Evolutionary conservation across 768 basidiomycete genomes (phyloP).

Genomic region (Hygrophorus pudorinus): DNA sequence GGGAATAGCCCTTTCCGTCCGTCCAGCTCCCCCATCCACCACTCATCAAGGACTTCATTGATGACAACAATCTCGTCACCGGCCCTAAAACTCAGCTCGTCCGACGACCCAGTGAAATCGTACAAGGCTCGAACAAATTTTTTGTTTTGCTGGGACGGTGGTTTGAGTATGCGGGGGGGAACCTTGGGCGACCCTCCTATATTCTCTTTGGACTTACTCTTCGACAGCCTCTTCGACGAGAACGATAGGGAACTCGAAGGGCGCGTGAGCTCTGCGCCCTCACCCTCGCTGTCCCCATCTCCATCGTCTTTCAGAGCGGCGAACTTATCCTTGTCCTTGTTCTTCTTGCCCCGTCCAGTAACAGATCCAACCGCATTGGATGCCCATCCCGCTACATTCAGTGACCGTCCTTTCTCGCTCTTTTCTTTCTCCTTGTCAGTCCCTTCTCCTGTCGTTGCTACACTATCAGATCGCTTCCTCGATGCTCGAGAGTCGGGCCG

Average conservation of each 20-base stretch:
- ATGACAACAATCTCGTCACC: slow-evolving; percentile 72
- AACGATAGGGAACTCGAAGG: slow-evolving; percentile 19
- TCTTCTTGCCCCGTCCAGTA: slow-evolving; percentile 44
- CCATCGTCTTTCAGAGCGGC: slow-evolving; percentile 40
- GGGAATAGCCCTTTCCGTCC: slow-evolving; percentile 79
- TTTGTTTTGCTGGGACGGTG: slow-evolving; percentile 37
- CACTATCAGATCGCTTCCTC: slow-evolving; percentile 56
- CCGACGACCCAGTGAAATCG: slow-evolving; percentile 64
- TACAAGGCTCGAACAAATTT: slow-evolving; percentile 61
- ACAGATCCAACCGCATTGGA: slow-evolving; percentile 55
- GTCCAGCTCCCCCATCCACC: slow-evolving; percentile 80
- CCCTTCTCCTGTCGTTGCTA: slow-evolving; percentile 25
- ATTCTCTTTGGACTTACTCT: slow-evolving; percentile 27
- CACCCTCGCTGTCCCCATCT: slow-evolving; percentile 18
- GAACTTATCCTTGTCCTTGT: slow-evolving; percentile 49
- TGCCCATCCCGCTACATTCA: slow-evolving; percentile 56
- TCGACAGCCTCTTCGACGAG: slow-evolving; percentile 21
- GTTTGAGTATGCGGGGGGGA: slow-evolving; percentile 36
- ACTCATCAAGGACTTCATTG: slow-evolving; percentile 77
- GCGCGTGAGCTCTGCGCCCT: slow-evolving; percentile 12
- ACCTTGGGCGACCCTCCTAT: slow-evolving; percentile 21
- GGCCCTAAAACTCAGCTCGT: slow-evolving; percentile 66
- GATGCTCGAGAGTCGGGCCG: slow-evolving; percentile 52
- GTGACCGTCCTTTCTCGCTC: slow-evolving; percentile 28
- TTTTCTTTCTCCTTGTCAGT: slow-evolving; percentile 25